Base-by-base conservation (phyloP, 805 yeast genomes). In the Schwanniomyces yamadae region DNA sequence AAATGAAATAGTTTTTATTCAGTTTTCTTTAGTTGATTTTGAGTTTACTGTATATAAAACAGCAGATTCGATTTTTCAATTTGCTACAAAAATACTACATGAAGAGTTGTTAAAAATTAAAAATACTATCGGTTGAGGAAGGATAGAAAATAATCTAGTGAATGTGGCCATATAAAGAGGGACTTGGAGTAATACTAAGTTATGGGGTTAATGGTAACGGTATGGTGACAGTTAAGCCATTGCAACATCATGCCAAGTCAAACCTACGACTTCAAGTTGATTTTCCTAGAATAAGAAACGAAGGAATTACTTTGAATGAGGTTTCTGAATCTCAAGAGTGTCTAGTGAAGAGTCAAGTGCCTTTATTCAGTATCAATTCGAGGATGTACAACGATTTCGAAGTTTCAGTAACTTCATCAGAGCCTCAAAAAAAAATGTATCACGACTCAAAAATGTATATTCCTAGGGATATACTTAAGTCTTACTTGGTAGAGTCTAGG, bases 201-300 rank as follows among this genome's bases (percentile, higher is more conserved):
- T 68, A 66, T 45, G 78, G 78, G 1, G 63, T 68, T 6, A 59
- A 53, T 24, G 78, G 78, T 3, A 53, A 50, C 37, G 59, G 56
- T n/a, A 23, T 39, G 4, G 21, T 49, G 6, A 11, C 36, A 4
- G 31, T 42, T 10, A 33, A 29, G 16, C 15, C 13, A 6, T 15
- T 14, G 6, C 14, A 5, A 13, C 18, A 22, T n/a, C 20, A 21
- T 7, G 19, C 25, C 18, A 22, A 25, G 4, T 37, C 12, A 7
- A 21, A 16, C 2, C 25, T 30, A 19, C 36, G 48, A 6, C 34
- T 46, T 9, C 43, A 44, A 1, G 44, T 60, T 46, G 40, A 41
- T 18, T 54, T 53, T 46, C 55, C 69, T 2, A 44, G 59, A 28
- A 37, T 44, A 17, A 39, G 49, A 27, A 49, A 49, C 13, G 37